Evolutionary conservation across 2,329 filamentous ascomycete species (phyloP).

Genomic region (Talaromyces pinophilus): DNA sequence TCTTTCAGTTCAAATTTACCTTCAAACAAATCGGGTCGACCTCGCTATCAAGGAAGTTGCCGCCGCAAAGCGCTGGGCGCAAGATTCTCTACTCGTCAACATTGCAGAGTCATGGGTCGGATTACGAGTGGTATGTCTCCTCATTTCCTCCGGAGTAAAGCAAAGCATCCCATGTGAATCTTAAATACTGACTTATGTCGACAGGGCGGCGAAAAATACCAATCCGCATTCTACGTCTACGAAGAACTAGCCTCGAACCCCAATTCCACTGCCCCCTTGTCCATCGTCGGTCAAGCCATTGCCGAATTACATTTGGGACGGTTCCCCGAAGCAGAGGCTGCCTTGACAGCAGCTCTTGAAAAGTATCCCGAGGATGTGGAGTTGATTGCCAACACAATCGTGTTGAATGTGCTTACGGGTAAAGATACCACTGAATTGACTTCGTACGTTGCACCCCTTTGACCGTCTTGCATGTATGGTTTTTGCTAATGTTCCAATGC

Average conservation of each 20-base stretch:
- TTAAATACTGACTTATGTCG: background rate
- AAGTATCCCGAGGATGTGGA: conserved; percentile 71
- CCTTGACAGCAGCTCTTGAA: conserved; percentile 75
- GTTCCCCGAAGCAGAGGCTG: conserved; percentile 83
- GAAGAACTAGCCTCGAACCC: conserved; percentile 91
- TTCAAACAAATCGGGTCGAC: conserved; percentile 87
- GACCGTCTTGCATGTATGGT: background rate
- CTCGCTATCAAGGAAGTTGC: conserved; percentile 86
- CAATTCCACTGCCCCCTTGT: conserved; percentile 72
- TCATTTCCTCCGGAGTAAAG: too few species aligned
- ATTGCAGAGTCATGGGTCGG: conserved; percentile 95
- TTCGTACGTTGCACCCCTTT: conserved; percentile 52
- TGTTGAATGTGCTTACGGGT: conserved; percentile 74
- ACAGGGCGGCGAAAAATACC: conserved; percentile 91
- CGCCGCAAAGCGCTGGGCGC: conserved; percentile 86
- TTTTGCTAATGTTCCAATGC: background rate
- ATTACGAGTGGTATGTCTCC: conserved; percentile 69
- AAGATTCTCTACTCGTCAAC: conserved; percentile 91
- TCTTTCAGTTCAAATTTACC: conserved; percentile 86
- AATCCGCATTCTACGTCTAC: conserved; percentile 95
- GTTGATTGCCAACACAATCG: conserved; percentile 78
- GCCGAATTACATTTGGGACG: conserved; percentile 89
- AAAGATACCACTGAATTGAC: conserved; percentile 66
- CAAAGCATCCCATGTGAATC: too few species aligned
- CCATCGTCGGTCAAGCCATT: conserved; percentile 83